Evolutionary conservation across 176 grass and related monocot genomes (phyloP).

Genomic region (Rhynchospora tenuis): DNA sequence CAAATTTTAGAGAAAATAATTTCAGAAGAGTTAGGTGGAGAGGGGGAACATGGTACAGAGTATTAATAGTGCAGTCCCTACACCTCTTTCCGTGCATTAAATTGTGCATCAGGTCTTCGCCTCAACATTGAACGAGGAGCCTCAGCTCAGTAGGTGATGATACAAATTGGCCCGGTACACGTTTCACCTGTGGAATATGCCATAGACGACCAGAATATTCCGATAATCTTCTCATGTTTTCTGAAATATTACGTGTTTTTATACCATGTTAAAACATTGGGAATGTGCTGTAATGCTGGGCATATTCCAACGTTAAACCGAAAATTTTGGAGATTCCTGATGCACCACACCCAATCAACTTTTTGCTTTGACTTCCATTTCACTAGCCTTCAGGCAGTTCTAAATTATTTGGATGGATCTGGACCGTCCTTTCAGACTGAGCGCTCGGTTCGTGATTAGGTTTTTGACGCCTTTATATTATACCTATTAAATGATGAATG

Average conservation of each 20-base stretch:
- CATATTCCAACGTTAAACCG: neutral
- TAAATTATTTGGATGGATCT: too few species aligned
- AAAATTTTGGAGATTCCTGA: neutral
- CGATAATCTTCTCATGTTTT: neutral
- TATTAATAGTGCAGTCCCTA: neutral
- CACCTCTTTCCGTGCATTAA: neutral
- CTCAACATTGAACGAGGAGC: neutral
- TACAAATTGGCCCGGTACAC: too few species aligned
- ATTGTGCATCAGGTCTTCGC: neutral
- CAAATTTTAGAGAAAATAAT: neutral
- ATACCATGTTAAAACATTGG: neutral
- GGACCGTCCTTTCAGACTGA: too few species aligned
- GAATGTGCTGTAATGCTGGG: slow-evolving; percentile 2
- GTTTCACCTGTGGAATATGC: neutral
- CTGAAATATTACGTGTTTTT: neutral
- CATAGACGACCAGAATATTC: neutral
- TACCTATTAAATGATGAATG: too few species aligned
- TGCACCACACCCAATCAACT: neutral
- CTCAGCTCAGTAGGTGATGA: neutral
- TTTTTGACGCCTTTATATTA: too few species aligned
- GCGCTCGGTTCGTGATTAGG: too few species aligned
- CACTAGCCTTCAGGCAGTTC: too few species aligned
- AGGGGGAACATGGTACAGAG: neutral
- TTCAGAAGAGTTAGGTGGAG: neutral
- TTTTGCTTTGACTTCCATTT: neutral